Evolutionary conservation across 768 basidiomycete species (phyloP).

Genomic region (Tricholoma hemisulphureum): DNA sequence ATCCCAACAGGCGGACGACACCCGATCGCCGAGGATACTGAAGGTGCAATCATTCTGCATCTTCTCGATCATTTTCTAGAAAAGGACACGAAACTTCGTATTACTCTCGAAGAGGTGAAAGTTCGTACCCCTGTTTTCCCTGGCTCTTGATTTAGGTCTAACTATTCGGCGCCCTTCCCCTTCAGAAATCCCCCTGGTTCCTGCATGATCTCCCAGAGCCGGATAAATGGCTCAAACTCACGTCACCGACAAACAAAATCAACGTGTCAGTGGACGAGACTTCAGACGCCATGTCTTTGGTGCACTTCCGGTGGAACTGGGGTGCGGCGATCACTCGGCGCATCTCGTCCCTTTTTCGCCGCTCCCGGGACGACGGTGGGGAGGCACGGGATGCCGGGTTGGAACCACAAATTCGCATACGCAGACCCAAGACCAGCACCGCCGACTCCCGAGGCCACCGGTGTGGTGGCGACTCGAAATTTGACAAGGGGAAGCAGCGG

Average conservation of each 20-base stretch:
- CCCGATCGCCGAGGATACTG: conserved; percentile 40
- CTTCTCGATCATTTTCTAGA: conserved; percentile 76
- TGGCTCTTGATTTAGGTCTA: conserved; percentile 6
- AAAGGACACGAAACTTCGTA: conserved; percentile 73
- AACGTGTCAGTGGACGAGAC: conserved; percentile 76
- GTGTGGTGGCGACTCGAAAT: conserved; percentile 7
- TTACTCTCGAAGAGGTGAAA: conserved; percentile 82
- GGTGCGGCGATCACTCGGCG: conserved; percentile 39
- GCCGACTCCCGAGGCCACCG: neutral
- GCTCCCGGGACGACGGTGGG: conserved; percentile 28
- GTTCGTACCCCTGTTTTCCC: conserved; percentile 35
- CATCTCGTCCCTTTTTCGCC: conserved; percentile 51
- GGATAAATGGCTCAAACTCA: conserved; percentile 61
- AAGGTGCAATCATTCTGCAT: conserved; percentile 63
- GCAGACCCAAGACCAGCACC: conserved; percentile 13
- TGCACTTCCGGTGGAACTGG: conserved; percentile 64
- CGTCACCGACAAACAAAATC: conserved; percentile 37
- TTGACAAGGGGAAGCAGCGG: conserved; percentile 28
- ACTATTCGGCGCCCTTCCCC: conserved; percentile 8
- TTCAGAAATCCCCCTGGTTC: conserved; percentile 64
- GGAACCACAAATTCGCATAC: conserved; percentile 19
- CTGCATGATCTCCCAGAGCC: conserved; percentile 64
- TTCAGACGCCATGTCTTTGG: conserved; percentile 64
- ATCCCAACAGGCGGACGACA: conserved; percentile 64
- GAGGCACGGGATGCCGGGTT: conserved; percentile 17